A percentile compares a stretch with the other conserved stretches of the same genome.
phyloP scores from a whole-genome alignment of 2,329 filamentous ascomycete genomes.

The Pestalotiopsis sp. region DNA sequence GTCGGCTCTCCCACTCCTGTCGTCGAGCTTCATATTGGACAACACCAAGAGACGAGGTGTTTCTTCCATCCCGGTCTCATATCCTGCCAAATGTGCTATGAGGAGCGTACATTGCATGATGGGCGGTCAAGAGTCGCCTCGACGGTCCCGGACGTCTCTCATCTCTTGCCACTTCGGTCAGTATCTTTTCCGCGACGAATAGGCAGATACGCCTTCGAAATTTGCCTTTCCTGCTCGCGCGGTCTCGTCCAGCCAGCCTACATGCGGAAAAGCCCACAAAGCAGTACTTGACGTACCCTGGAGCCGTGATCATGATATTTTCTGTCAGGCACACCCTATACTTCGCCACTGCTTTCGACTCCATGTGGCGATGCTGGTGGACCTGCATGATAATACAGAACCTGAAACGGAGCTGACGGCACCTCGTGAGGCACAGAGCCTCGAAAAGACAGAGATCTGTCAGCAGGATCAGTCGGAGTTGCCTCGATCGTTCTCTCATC shows the following conservation, averaged over 20 bases:
- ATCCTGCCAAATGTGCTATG: neutral
- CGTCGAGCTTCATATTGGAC: neutral
- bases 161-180: neutral
- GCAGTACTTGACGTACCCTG: neutral
- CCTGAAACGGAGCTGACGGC: neutral
- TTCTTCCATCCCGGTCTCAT: neutral
- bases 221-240: neutral
- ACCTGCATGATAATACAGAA: conserved; percentile 3
- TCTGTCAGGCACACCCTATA: neutral
- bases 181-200: neutral
- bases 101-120: neutral
- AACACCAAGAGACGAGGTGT: neutral
- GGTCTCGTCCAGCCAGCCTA: neutral
- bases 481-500: neutral
- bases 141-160: neutral
- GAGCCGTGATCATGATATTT: neutral
- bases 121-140: neutral
- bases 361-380: neutral
- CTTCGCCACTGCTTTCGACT: neutral
- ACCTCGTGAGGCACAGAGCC: conserved; percentile 2
- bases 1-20: neutral
- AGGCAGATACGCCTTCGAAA: neutral
- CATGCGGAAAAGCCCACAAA: neutral
- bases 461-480: conserved; percentile 4
- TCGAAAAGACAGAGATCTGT: neutral